Evolutionary conservation across 1,284 basidiomycete species (phyloP).

Genomic region (Tetrapyrgos nigripes): DNA sequence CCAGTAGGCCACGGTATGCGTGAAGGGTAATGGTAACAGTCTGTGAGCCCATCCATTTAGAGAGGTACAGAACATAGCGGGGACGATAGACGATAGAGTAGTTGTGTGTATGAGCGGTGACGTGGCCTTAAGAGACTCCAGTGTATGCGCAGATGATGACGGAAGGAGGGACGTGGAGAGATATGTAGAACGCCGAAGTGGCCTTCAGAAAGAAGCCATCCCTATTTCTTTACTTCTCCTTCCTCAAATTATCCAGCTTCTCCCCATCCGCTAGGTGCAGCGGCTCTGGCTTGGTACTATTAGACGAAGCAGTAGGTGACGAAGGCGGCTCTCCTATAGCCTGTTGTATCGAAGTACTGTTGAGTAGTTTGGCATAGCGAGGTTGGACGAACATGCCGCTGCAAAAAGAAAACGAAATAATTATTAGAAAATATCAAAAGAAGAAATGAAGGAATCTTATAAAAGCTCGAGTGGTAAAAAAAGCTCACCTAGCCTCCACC

Average conservation of each 20-base stretch:
- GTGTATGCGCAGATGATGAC: too few relatives aligned
- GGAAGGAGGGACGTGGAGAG: too few relatives aligned
- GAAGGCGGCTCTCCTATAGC: conserved; percentile 53
- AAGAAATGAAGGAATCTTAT: neutral
- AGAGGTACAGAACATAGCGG: too few relatives aligned
- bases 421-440: neutral
- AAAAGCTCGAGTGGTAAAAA: neutral
- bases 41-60: too few relatives aligned
- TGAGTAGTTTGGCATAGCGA: conserved; percentile 79
- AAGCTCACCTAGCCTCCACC: conserved; percentile 77
- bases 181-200: too few relatives aligned
- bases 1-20: too few relatives aligned
- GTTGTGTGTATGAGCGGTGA: too few relatives aligned
- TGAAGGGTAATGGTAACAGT: too few relatives aligned
- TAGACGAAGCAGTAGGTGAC: neutral
- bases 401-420: neutral
- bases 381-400: conserved; percentile 87
- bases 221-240: conserved; percentile 3
- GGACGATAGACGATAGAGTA: too few relatives aligned
- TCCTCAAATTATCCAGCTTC: conserved; percentile 12
- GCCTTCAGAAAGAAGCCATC: neutral
- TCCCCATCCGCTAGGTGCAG: conserved; percentile 18
- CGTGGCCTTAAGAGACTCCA: too few relatives aligned
- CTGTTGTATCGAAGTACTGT: conserved; percentile 50
- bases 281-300: conserved; percentile 4